phyloP scores from a whole-genome alignment of 2,329 filamentous ascomycete genomes.

The Cadophora sp. region DNA sequence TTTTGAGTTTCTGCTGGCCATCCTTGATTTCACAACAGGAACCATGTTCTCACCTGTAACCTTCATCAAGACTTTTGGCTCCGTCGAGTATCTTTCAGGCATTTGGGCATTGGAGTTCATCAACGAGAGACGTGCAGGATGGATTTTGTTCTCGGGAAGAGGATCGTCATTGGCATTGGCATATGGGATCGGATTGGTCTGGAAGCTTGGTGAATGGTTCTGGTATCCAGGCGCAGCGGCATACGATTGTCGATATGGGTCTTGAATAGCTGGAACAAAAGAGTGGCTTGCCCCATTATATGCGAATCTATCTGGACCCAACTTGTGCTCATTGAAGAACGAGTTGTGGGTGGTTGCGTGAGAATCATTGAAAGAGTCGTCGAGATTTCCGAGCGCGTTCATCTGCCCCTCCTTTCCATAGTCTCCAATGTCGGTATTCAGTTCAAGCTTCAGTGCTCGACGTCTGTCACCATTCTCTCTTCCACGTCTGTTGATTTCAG shows the following conservation, averaged over 20 bases:
- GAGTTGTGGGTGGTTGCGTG: neutral
- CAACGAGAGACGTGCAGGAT: slow-evolving; percentile 2
- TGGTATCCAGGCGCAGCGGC: slow-evolving; percentile 1
- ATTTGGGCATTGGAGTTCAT: neutral
- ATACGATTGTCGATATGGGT: neutral
- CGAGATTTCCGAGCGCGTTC: neutral
- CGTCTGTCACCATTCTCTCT: neutral
- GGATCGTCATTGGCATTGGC: neutral
- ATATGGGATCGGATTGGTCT: neutral
- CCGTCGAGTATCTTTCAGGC: neutral
- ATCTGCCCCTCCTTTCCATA: neutral
- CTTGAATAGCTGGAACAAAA: neutral
- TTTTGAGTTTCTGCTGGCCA: neutral
- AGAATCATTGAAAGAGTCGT: neutral
- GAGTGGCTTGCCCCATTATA: neutral
- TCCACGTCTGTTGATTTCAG: neutral
- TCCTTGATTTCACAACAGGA: neutral
- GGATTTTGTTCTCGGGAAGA: neutral
- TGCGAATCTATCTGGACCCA: neutral
- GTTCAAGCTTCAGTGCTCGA: neutral
- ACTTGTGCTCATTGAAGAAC: neutral
- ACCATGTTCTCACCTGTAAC: slow-evolving; percentile 13
- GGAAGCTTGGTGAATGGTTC: neutral
- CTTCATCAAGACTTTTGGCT: slow-evolving; percentile 14
- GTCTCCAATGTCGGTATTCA: neutral